Conservation (phyloP, 495 filamentous ascomycete species). For the Annulohypoxylon moriforme region DNA sequence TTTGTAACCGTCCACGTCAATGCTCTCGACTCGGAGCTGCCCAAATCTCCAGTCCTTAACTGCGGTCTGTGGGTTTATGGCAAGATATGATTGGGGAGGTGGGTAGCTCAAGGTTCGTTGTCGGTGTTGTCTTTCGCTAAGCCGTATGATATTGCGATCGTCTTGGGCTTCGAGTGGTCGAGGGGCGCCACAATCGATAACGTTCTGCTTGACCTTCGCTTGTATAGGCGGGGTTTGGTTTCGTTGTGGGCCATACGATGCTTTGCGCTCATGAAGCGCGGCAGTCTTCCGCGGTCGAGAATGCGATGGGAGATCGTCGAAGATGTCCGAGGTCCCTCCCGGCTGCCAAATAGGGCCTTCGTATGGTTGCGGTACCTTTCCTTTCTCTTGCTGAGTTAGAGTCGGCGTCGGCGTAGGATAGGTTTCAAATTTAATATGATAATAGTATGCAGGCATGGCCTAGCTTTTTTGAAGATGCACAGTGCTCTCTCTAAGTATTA, state of each 20-base stretch:
- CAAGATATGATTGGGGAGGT: conserved; percentile 46
- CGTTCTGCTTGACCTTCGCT: conserved; percentile 23
- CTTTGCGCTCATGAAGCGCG: conserved; percentile 10
- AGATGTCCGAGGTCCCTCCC: conserved; percentile 51
- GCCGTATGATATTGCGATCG: conserved; percentile 44
- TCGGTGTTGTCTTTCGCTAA: conserved; percentile 50
- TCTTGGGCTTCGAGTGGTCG: conserved; percentile 46
- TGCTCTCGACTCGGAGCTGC: conserved; percentile 57
- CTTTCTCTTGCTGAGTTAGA: conserved; percentile 26
- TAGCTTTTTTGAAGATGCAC: conserved; percentile 13
- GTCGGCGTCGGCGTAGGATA: conserved; percentile 66
- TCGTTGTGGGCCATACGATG: conserved; percentile 13
- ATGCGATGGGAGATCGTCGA: conserved; percentile 60
- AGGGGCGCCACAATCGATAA: conserved; percentile 59
- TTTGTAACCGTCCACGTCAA: conserved; percentile 45
- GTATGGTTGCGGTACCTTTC: conserved; percentile 13
- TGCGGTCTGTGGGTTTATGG: conserved; percentile 54
- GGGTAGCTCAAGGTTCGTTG: conserved; percentile 47
- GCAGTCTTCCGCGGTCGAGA: conserved; percentile 34
- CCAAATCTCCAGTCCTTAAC: conserved; percentile 62
- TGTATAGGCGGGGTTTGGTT: background rate
- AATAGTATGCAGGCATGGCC: conserved; percentile 85
- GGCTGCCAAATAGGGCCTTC: conserved; percentile 53
- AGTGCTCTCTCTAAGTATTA: background rate
- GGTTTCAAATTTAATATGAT: conserved; percentile 89